Conservation (phyloP, 331 rosid species). For the Stylosanthes scabra region DNA sequence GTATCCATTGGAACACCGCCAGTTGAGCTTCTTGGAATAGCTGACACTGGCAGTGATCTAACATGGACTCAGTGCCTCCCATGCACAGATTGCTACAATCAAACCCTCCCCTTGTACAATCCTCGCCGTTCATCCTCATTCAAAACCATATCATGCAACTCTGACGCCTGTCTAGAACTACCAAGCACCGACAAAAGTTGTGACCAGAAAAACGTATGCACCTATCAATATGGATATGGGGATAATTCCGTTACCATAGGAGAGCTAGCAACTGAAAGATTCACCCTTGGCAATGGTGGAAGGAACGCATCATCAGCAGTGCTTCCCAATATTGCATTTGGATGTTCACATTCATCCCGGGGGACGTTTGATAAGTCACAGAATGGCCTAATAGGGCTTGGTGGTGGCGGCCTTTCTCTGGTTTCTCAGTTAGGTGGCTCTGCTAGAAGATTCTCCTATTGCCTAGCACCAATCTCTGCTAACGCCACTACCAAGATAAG, state of each 20-base stretch:
- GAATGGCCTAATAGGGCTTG: conserved; percentile 65
- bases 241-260: conserved; percentile 57
- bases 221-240: conserved; percentile 49
- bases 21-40: conserved; percentile 42
- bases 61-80: conserved; percentile 70
- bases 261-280: conserved; percentile 49
- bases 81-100: conserved; percentile 60
- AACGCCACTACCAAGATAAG: conserved; percentile 49
- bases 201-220: not conserved
- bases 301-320: not conserved
- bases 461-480: conserved; percentile 34
- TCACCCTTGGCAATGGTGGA: conserved; percentile 32
- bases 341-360: conserved; percentile 54
- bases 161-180: conserved; percentile 34
- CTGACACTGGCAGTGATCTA: conserved; percentile 64
- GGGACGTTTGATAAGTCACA: conserved; percentile 48
- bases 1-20: conserved; percentile 64
- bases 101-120: conserved; percentile 52
- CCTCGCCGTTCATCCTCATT: conserved; percentile 56
- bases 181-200: not conserved
- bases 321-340: conserved; percentile 39
- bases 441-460: conserved; percentile 57
- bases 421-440: conserved; percentile 52
- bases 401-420: conserved; percentile 56
- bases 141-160: conserved; percentile 38